Conservation (phyloP, 441 rosid genomes). For the Mallotus repandus region DNA sequence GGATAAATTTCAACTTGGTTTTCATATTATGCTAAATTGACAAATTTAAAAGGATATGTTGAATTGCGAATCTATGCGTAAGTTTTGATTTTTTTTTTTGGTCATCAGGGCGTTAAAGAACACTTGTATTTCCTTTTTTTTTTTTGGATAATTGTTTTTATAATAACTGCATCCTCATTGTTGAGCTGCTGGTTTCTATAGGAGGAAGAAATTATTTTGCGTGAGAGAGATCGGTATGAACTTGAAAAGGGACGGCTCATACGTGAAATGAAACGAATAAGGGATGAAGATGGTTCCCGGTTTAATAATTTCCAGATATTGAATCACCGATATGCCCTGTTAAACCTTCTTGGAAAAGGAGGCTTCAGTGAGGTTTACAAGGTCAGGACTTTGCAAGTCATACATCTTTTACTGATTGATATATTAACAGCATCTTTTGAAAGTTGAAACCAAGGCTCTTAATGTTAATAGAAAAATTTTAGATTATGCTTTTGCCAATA, state of each 20-base stretch:
- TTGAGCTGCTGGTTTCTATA: slow-evolving; percentile 36
- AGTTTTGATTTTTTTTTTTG: not conserved
- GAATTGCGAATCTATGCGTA: not conserved
- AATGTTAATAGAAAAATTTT: slow-evolving; percentile 24
- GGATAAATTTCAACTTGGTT: not conserved
- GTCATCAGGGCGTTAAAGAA: not conserved
- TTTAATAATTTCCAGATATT: slow-evolving; percentile 96
- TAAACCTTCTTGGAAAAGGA: slow-evolving; percentile 98
- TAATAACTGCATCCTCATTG: slow-evolving; percentile 3
- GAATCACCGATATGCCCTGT: slow-evolving; percentile 83
- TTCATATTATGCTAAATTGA: not conserved
- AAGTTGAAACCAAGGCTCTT: slow-evolving; percentile 19
- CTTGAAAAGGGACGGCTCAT: slow-evolving; percentile 95
- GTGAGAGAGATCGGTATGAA: slow-evolving; percentile 98
- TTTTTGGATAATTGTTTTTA: slow-evolving; percentile 3
- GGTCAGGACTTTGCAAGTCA: slow-evolving; percentile 59
- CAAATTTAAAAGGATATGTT: not conserved
- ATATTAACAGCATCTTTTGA: slow-evolving; percentile 9
- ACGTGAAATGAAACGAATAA: slow-evolving; percentile 96
- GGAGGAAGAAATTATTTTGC: slow-evolving; percentile 91
- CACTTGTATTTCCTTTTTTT: too few species aligned
- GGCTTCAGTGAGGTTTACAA: slow-evolving; percentile 99
- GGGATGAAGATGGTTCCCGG: slow-evolving; percentile 98
- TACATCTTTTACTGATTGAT: slow-evolving; percentile 25
- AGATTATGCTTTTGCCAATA: slow-evolving; percentile 43